Evolutionary conservation across 495 filamentous ascomycete genomes (phyloP).

Genomic region (Penicillium atrosanguineum): DNA sequence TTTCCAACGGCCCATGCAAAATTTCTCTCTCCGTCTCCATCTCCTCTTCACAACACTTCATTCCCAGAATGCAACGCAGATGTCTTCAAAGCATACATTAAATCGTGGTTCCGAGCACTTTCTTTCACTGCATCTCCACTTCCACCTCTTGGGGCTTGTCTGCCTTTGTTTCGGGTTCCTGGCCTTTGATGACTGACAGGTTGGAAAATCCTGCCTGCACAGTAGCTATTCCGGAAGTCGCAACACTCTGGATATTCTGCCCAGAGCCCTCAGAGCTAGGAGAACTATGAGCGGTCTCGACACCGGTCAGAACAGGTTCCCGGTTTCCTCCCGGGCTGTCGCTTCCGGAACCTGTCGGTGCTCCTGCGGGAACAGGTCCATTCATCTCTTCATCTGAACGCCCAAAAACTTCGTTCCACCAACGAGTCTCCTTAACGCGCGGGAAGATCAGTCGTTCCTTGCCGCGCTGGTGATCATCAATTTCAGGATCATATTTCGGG

Average conservation of each 20-base stretch:
- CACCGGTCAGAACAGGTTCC: slow-evolving; percentile 42
- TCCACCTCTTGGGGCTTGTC: slow-evolving; percentile 37
- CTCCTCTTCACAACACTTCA: not conserved
- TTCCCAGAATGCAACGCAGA: not conserved
- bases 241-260: slow-evolving; percentile 24
- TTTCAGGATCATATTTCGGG: slow-evolving; percentile 66
- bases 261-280: slow-evolving; percentile 24
- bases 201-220: slow-evolving; percentile 44
- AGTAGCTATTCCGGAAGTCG: slow-evolving; percentile 31
- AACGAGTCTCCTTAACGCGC: slow-evolving; percentile 62
- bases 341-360: slow-evolving; percentile 8
- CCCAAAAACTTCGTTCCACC: slow-evolving; percentile 91
- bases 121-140: slow-evolving; percentile 46
- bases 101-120: not conserved
- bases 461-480: slow-evolving; percentile 75
- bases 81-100: not conserved
- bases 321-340: slow-evolving; percentile 21
- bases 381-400: slow-evolving; percentile 93
- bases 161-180: slow-evolving; percentile 19
- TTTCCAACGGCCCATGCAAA: slow-evolving; percentile 2
- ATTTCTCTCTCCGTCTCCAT: not conserved
- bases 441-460: slow-evolving; percentile 86
- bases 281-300: slow-evolving; percentile 45
- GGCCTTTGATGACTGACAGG: slow-evolving; percentile 33
- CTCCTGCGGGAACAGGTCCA: slow-evolving; percentile 41